Evolutionary conservation across 2,329 filamentous ascomycete genomes (phyloP).

Genomic region (Phaeosphaeriaceae sp.): DNA sequence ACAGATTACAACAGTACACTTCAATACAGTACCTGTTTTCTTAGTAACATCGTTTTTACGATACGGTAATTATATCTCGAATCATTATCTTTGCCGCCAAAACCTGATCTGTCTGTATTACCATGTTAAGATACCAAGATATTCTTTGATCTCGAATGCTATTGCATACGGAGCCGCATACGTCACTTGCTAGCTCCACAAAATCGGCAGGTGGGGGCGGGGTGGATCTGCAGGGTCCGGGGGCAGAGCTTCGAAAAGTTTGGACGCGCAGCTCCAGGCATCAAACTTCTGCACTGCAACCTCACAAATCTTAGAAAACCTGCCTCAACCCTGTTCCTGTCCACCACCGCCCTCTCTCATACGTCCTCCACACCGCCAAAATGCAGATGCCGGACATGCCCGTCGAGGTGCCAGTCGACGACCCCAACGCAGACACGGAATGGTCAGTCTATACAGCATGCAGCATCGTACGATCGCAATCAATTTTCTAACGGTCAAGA

Average conservation of each 20-base stretch:
- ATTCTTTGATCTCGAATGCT: not conserved
- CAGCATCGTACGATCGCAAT: not conserved
- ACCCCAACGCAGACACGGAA: conserved; percentile 97
- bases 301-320: not conserved
- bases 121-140: not conserved
- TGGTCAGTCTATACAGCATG: conserved; percentile 63
- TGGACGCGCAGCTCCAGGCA: conserved; percentile 17
- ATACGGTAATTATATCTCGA: no score
- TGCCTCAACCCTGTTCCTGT: not conserved
- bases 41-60: no score
- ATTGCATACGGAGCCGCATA: not conserved
- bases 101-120: not conserved
- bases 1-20: no score
- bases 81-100: no score
- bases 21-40: no score
- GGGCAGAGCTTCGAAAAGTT: conserved; percentile 18
- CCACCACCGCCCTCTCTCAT: not conserved
- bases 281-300: conserved; percentile 9
- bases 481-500: not conserved
- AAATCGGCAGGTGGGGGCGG: conserved; percentile 28
- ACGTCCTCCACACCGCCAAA: conserved; percentile 5
- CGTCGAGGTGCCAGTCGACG: conserved; percentile 83
- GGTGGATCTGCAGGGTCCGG: conserved; percentile 26
- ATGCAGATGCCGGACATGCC: conserved; percentile 61
- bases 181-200: conserved; percentile 3